A percentile compares a stretch with the other conserved stretches of the same genome.
phyloP scores from a whole-genome alignment of 305 asterid species.

The Solanum hybrid region DNA sequence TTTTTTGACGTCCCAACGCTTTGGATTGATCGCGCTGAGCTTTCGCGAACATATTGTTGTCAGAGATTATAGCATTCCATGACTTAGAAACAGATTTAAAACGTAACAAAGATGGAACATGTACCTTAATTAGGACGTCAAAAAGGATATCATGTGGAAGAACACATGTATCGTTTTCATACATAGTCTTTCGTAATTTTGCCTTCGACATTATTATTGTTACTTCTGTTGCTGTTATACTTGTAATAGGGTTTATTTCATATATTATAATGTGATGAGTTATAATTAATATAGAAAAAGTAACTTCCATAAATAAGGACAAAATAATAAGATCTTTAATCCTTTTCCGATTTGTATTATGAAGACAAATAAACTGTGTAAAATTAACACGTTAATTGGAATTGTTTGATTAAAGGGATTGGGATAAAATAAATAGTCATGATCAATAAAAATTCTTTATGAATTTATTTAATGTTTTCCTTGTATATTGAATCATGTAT shows the following conservation, averaged over 20 bases:
- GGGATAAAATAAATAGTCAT: neutral
- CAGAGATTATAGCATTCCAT: neutral
- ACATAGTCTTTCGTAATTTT: neutral
- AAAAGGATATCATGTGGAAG: neutral
- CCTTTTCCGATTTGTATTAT: neutral
- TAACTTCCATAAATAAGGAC: neutral
- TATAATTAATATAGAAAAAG: neutral
- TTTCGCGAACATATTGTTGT: neutral
- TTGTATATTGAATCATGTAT: neutral
- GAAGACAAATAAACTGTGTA: neutral
- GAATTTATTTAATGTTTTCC: neutral
- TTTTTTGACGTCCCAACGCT: neutral
- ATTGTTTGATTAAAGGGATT: neutral
- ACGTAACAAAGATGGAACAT: neutral
- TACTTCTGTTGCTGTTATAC: too few species aligned
- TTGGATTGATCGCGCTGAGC: neutral
- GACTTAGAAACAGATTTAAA: neutral
- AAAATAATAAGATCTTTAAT: neutral
- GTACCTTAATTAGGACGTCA: neutral
- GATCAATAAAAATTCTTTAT: neutral
- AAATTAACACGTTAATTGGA: neutral
- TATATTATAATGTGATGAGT: neutral
- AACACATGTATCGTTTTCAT: neutral
- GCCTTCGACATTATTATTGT: neutral
- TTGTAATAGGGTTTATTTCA: neutral